These are phyloP conservation scores for Sarocladium strictum DNA, from an alignment of 2,329 filamentous ascomycete species.

Conservation along the genomic window DNA sequence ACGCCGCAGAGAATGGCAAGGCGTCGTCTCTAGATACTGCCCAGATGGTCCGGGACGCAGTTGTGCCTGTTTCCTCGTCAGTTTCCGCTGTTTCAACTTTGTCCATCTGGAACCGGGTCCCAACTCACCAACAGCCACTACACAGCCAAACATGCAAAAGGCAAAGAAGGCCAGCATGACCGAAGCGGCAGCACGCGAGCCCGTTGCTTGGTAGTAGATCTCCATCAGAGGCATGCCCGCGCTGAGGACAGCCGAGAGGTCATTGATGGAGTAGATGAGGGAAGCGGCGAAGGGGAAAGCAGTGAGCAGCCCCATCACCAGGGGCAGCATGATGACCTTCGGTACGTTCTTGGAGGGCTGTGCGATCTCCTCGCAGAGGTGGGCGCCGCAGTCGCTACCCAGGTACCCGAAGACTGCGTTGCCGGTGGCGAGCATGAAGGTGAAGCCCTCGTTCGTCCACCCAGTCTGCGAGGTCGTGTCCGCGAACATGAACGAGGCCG, in stretches of 20 bases:
- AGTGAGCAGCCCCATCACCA: constrained; percentile 16
- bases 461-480: neutral
- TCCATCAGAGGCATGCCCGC: constrained; percentile 16
- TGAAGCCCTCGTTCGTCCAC: neutral
- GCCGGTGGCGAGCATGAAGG: neutral
- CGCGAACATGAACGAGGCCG: neutral
- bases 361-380: constrained; percentile 20
- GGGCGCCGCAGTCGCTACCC: neutral
- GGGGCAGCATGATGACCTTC: constrained; percentile 16
- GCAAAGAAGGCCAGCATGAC: constrained; percentile 16
- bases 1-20: neutral
- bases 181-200: constrained; percentile 12
- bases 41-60: neutral
- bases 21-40: neutral
- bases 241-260: constrained; percentile 14
- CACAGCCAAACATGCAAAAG: constrained; percentile 18
- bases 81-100: neutral
- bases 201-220: constrained; percentile 17
- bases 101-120: neutral
- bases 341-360: constrained; percentile 17
- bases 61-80: neutral
- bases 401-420: neutral
- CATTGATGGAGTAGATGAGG: constrained; percentile 14
- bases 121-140: constrained; percentile 11
- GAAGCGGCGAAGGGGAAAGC: constrained; percentile 16